These are phyloP conservation scores for Exobasidium cylindrosporum DNA, from an alignment of 1,284 basidiomycete species.

Conservation along the genomic window DNA sequence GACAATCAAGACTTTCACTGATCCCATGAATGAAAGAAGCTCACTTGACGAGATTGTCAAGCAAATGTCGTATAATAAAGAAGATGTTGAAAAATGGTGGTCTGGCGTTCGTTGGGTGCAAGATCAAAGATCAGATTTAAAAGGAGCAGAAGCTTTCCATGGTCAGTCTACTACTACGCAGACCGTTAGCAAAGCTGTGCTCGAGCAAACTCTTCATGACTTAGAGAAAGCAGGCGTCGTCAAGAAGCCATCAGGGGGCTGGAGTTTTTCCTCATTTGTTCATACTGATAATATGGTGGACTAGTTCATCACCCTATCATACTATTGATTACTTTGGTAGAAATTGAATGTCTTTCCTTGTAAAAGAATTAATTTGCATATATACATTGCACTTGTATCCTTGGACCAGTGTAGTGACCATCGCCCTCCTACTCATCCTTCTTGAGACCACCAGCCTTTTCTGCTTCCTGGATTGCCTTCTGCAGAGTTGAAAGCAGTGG, in stretches of 20 bases:
- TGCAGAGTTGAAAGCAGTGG: too few species aligned
- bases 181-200: conserved; percentile 26
- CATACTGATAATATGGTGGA: conserved; percentile 4
- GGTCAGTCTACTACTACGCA: conserved; percentile 32
- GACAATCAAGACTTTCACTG: conserved; percentile 31
- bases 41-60: conserved; percentile 27
- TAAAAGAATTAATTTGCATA: too few species aligned
- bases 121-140: conserved; percentile 23
- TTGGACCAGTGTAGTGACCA: too few species aligned
- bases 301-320: too few species aligned
- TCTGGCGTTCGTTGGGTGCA: conserved; percentile 46
- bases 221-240: conserved; percentile 46
- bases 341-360: too few species aligned
- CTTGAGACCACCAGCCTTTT: conserved; percentile 13
- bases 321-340: too few species aligned
- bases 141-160: neutral
- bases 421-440: conserved; percentile 10
- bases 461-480: conserved; percentile 12
- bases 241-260: conserved; percentile 14
- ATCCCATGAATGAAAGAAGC: conserved; percentile 24
- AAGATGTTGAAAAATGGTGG: conserved; percentile 67
- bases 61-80: conserved; percentile 61
- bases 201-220: conserved; percentile 30
- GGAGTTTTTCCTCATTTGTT: conserved; percentile 12
- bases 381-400: too few species aligned